Percentiles rank a stretch among this genome's conserved stretches.
Conservation (phyloP, 139 green algal genomes). For the Chlorella ohadii region DNA sequence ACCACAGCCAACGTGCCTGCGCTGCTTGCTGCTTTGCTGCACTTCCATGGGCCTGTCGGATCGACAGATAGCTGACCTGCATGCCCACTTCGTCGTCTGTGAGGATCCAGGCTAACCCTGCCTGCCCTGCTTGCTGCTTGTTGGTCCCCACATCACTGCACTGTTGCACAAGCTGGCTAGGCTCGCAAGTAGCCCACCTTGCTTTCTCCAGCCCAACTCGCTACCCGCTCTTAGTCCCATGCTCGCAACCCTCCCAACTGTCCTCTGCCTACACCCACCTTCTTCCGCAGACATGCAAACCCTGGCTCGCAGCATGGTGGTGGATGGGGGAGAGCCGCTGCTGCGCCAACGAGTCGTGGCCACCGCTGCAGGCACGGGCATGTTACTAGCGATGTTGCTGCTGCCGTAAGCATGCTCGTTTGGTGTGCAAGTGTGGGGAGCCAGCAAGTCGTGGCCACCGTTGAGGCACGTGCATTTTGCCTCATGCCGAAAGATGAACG, state of each 20-base stretch:
- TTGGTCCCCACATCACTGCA: too few relatives aligned
- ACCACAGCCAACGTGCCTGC: not conserved
- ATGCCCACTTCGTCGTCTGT: constrained; percentile 62
- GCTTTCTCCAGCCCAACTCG: too few relatives aligned
- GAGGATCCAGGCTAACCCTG: not conserved
- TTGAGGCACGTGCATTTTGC: too few relatives aligned
- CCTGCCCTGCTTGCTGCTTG: not conserved
- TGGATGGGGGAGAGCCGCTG: not conserved
- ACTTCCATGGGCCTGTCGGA: constrained; percentile 42
- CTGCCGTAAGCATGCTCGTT: too few relatives aligned
- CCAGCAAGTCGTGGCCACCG: too few relatives aligned
- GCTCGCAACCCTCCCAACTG: too few relatives aligned
- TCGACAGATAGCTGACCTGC: constrained; percentile 66
- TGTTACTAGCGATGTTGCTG: too few relatives aligned
- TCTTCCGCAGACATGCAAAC: constrained; percentile 27
- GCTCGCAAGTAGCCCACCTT: too few relatives aligned
- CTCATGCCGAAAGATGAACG: too few relatives aligned
- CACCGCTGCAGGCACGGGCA: constrained; percentile 45
- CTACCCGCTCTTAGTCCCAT: too few relatives aligned
- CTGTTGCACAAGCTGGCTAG: too few relatives aligned
- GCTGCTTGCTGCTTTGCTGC: not conserved
- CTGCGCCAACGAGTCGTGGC: constrained; percentile 56
- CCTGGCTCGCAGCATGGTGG: constrained; percentile 14
- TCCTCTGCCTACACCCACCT: not conserved
- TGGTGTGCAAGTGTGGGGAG: too few relatives aligned